Base-by-base conservation (phyloP, 768 basidiomycete genomes). In the Lactarius tabidus region DNA sequence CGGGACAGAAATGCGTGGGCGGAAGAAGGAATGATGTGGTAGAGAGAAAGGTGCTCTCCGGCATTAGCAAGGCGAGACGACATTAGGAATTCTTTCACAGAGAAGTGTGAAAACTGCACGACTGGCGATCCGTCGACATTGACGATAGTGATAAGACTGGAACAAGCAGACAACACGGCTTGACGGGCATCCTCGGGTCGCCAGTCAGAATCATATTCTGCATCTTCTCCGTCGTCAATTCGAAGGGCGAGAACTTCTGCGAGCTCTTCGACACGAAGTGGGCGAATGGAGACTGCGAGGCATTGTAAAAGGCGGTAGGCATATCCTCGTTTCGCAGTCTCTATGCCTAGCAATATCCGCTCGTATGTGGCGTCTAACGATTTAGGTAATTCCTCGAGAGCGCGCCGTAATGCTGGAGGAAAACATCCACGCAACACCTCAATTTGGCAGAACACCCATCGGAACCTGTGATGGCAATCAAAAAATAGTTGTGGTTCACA, bases 31-130 rank as follows among this genome's bases (percentile, higher is more conserved):
- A 29, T 15, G n/a, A 65, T 48, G 2, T 57, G 38, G 35, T 43
- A 62, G 14, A 3, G 4, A 23, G 64, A 60, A 36, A 45, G 43
- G 17, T 31, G 3, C 4, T 1, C 20, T 4, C 1, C 28, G 6
- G 38, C 26, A 5, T 14, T 17, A 3, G 38, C 41, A 23, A 65
- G 64, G 10, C 59, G 64, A n/a, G 28, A 18, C 0, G 64, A 65
- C 45, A 55, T 56, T 26, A 65, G 43, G 38, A 65, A 65, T 17
- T 65, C 64, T 26, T 62, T 65, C 18, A 65, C 64, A 7, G 64
- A 65, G 35, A 61, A 54, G 38, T 65, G 64, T 2, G 48, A 51
- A 28, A 51, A 51, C 26, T 51, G 48, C 6, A 51, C 26, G 26
- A 51, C 14, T 1, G 12, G 23, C 12, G 15, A 51, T 6, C 48